Conservation (phyloP, 257 asterid species). For the Marsdenia floribunda region DNA sequence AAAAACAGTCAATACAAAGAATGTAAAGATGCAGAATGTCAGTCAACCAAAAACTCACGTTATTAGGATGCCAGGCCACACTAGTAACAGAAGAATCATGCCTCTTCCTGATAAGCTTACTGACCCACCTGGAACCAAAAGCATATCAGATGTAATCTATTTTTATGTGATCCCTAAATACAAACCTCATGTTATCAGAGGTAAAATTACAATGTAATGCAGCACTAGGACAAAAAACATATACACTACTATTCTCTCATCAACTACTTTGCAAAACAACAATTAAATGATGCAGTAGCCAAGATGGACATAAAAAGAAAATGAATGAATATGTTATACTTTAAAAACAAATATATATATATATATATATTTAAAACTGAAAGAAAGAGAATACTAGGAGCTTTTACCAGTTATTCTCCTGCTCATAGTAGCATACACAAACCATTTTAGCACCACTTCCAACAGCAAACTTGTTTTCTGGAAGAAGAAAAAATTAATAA, state of each 20-base stretch:
- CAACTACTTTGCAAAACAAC: background rate
- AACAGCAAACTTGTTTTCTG: constrained; percentile 98
- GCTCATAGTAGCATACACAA: constrained; percentile 97
- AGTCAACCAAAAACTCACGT: constrained; percentile 45
- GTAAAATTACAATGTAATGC: background rate
- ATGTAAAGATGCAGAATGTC: background rate
- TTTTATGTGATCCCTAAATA: background rate
- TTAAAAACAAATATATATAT: too few species aligned
- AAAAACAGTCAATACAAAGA: background rate
- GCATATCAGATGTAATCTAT: constrained; percentile 12
- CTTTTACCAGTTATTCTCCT: constrained; percentile 92
- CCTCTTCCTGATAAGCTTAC: constrained; percentile 91
- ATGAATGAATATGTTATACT: too few species aligned
- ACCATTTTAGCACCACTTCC: constrained; percentile 99
- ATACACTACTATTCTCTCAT: background rate
- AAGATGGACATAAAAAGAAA: background rate
- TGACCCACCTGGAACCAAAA: constrained; percentile 84
- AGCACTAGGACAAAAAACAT: background rate
- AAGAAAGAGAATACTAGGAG: constrained; percentile 5
- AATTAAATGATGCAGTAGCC: background rate
- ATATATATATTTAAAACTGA: background rate
- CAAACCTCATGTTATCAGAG: background rate
- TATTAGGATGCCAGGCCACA: constrained; percentile 97
- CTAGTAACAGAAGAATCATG: constrained; percentile 97
- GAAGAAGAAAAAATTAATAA: constrained; percentile 13